phyloP scores from a whole-genome alignment of 2,329 filamentous ascomycete species.

The Talaromyces albobiverticillius region DNA sequence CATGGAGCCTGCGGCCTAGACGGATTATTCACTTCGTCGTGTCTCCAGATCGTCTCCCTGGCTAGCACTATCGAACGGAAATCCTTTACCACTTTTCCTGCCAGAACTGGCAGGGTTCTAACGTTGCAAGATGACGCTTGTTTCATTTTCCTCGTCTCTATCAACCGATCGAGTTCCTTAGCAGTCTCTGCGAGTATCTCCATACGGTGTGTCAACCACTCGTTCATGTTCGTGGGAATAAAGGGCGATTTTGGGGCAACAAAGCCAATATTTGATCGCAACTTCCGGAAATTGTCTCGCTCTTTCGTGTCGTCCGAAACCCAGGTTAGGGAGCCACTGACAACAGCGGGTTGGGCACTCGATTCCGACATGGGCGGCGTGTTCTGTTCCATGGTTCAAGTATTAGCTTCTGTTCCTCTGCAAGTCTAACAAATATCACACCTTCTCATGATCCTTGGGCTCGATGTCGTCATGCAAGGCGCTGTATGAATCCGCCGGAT shows the following conservation, averaged over 20 bases:
- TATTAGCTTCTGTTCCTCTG: background rate
- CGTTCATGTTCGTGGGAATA: slow-evolving; percentile 11
- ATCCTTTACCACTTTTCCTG: slow-evolving; percentile 23
- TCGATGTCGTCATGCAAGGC: background rate
- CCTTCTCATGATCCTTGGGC: slow-evolving; percentile 1
- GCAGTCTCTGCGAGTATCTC: slow-evolving; percentile 1
- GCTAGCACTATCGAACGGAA: slow-evolving; percentile 24
- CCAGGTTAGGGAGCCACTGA: slow-evolving; percentile 28
- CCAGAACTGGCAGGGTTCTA: slow-evolving; percentile 17
- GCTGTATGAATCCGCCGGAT: background rate
- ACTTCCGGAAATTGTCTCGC: slow-evolving; percentile 23
- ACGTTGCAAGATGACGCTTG: slow-evolving; percentile 1
- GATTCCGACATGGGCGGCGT: background rate
- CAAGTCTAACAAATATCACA: background rate
- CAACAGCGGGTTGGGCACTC: background rate
- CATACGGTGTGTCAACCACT: slow-evolving; percentile 11
- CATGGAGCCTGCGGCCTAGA: slow-evolving; percentile 23
- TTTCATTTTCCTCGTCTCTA: slow-evolving; percentile 10
- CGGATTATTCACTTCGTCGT: slow-evolving; percentile 7
- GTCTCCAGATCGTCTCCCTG: slow-evolving; percentile 27
- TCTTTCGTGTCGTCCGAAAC: slow-evolving; percentile 23
- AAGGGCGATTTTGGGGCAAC: slow-evolving; percentile 26
- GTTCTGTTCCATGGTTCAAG: background rate
- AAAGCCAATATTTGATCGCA: slow-evolving; percentile 21
- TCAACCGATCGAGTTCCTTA: slow-evolving; percentile 6